Percentiles rank a stretch among this genome's conserved stretches.
These are phyloP conservation scores for Cardamine chenopodiifolia DNA, from an alignment of 345 rosid species.

Conservation along the genomic window DNA sequence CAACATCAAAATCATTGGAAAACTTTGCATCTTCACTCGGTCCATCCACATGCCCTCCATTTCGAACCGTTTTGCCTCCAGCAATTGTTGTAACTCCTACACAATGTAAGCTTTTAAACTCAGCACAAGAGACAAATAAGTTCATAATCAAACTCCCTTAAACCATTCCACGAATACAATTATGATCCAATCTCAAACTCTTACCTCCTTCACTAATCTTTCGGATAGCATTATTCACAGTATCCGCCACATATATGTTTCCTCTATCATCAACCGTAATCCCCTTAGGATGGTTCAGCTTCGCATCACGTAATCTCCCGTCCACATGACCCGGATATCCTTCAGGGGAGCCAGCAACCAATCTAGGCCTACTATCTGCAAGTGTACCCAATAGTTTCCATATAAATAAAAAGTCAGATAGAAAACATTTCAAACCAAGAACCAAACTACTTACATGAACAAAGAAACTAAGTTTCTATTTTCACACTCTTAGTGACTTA, in stretches of 20 bases:
- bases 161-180: background rate
- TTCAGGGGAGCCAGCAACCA: conserved; percentile 88
- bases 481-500: background rate
- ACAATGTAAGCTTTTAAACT: conserved; percentile 22
- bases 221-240: conserved; percentile 89
- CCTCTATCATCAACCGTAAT: conserved; percentile 91
- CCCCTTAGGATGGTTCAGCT: conserved; percentile 94
- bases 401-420: background rate
- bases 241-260: conserved; percentile 92
- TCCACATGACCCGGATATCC: conserved; percentile 92
- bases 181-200: background rate
- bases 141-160: background rate
- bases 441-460: background rate
- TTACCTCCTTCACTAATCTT: conserved; percentile 94
- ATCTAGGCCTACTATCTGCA: conserved; percentile 65
- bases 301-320: conserved; percentile 89
- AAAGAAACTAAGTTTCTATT: background rate
- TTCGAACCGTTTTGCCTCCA: conserved; percentile 79
- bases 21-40: conserved; percentile 98
- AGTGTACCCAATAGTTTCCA: conserved; percentile 19
- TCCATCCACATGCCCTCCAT: conserved; percentile 93
- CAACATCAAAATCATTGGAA: conserved; percentile 93
- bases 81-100: conserved; percentile 98
- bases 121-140: background rate
- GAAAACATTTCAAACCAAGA: conserved; percentile 17